Evolutionary conservation across 106 monocot species (phyloP).

Genomic region (Dactylorhiza incarnata): DNA sequence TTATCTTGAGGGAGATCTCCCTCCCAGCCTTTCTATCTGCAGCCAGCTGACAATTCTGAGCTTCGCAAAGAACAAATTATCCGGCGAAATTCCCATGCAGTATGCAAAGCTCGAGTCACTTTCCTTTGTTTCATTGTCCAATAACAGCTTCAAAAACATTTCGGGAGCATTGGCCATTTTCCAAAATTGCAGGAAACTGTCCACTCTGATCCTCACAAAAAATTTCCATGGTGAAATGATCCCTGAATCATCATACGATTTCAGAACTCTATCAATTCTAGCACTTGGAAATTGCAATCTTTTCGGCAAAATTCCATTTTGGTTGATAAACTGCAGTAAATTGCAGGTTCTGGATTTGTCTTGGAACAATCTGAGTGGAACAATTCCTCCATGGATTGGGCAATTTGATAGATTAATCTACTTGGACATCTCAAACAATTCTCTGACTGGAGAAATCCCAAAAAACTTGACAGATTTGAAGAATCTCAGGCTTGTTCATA

Average conservation of each 20-base stretch:
- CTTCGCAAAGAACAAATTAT: conserved; percentile 51
- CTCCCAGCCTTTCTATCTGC: conserved; percentile 39
- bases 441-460: conserved; percentile 51
- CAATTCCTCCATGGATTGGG: conserved; percentile 52
- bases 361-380: conserved; percentile 50
- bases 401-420: conserved; percentile 43
- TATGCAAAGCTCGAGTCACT: conserved; percentile 42
- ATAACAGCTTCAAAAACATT: conserved; percentile 54
- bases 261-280: conserved; percentile 37
- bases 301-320: conserved; percentile 41
- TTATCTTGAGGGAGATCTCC: conserved; percentile 40
- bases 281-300: conserved; percentile 59
- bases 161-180: conserved; percentile 34
- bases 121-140: conserved; percentile 52
- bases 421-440: conserved; percentile 74
- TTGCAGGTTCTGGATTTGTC: conserved; percentile 66
- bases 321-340: conserved; percentile 42
- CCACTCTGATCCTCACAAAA: conserved; percentile 52
- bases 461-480: conserved; percentile 48
- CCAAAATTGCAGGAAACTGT: conserved; percentile 42
- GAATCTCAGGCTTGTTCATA: conserved; percentile 25
- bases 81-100: conserved; percentile 41
- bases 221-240: conserved; percentile 59
- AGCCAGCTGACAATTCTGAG: conserved; percentile 36
- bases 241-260: conserved; percentile 20